Evolutionary conservation across 2,329 filamentous ascomycete species (phyloP).

Genomic region (Meredithiella fracta): DNA sequence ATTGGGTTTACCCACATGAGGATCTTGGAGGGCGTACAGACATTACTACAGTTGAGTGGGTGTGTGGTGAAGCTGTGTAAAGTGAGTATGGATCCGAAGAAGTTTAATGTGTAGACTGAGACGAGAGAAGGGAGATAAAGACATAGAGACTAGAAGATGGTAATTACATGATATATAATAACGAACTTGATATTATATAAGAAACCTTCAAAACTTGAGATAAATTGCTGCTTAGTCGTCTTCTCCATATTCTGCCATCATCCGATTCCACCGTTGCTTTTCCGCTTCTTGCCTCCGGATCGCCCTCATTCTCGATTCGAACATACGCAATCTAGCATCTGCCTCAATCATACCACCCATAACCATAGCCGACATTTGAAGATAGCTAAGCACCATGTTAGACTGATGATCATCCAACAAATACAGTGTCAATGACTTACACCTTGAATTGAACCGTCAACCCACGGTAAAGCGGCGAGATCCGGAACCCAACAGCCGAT

Average conservation of each 20-base stretch:
- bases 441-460: conserved; percentile 63
- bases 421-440: conserved; percentile 28
- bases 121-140: background rate
- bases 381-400: conserved; percentile 38
- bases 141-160: background rate
- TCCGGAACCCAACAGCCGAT: conserved; percentile 42
- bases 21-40: conserved; percentile 94
- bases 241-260: conserved; percentile 42
- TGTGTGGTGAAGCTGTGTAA: conserved; percentile 82
- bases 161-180: background rate
- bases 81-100: conserved; percentile 87
- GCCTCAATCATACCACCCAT: conserved; percentile 62
- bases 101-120: conserved; percentile 37
- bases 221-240: too few relatives aligned
- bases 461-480: conserved; percentile 56
- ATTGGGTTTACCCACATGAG: conserved; percentile 99
- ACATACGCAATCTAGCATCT: conserved; percentile 48
- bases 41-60: conserved; percentile 79
- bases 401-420: background rate
- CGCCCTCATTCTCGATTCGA: conserved; percentile 48
- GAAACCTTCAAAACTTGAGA: too few relatives aligned
- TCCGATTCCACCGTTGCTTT: conserved; percentile 50
- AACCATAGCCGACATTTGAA: conserved; percentile 80
- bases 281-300: conserved; percentile 48
- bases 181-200: too few relatives aligned